These are phyloP conservation scores for Saposhnikovia divaricata DNA, from an alignment of 129 eudicot species.

Conservation along the genomic window DNA sequence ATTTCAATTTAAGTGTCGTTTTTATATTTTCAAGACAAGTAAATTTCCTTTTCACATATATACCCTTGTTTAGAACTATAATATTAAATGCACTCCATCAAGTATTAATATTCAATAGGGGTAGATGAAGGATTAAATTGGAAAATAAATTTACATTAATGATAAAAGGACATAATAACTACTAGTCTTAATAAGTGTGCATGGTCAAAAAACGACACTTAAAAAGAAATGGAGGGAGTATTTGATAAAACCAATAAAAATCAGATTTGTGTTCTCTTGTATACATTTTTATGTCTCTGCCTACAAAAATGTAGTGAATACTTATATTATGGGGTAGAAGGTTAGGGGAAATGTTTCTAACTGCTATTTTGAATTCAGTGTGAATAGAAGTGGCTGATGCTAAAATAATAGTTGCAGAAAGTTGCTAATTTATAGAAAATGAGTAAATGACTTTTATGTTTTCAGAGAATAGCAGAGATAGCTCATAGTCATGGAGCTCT, in stretches of 20 bases:
- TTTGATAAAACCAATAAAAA: not conserved
- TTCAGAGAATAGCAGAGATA: conserved; percentile 75
- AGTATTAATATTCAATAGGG: too few species aligned
- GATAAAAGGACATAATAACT: too few species aligned
- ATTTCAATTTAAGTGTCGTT: too few species aligned
- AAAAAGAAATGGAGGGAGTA: too few species aligned
- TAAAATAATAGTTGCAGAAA: not conserved
- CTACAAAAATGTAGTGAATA: not conserved
- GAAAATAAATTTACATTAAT: too few species aligned
- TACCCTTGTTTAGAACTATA: too few species aligned
- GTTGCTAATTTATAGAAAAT: not conserved
- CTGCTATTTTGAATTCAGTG: not conserved
- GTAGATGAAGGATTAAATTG: too few species aligned
- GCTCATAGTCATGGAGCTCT: conserved; percentile 93
- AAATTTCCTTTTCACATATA: too few species aligned
- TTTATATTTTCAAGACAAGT: too few species aligned
- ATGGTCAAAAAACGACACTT: too few species aligned
- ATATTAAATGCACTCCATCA: too few species aligned
- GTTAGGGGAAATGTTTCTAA: not conserved
- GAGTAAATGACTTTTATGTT: conserved; percentile 1
- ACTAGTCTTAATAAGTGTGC: too few species aligned
- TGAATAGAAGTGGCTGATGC: not conserved
- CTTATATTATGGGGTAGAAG: not conserved
- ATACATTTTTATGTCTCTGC: not conserved
- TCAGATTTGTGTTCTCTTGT: not conserved